Conservation (phyloP, 2,329 filamentous ascomycete genomes). For the Epichloe bromicola region DNA sequence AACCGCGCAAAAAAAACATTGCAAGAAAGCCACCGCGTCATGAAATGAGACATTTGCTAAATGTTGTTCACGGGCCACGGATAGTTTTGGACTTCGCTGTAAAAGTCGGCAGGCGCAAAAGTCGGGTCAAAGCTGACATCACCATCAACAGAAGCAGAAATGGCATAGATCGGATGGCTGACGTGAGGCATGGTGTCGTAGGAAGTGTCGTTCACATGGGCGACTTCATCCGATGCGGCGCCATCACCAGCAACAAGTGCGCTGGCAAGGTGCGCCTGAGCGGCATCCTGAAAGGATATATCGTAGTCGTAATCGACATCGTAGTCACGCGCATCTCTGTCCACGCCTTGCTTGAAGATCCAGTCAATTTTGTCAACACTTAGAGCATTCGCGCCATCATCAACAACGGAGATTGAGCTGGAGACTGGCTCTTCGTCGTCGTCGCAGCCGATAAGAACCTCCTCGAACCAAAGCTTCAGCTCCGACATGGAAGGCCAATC, state of each 20-base stretch:
- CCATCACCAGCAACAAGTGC: neutral
- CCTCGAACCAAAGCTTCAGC: slow-evolving; percentile 47
- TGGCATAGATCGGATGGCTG: neutral
- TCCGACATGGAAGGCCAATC: slow-evolving; percentile 43
- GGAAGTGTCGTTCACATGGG: neutral
- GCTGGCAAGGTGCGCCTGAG: neutral
- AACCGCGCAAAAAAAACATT: neutral
- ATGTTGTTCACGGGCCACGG: neutral
- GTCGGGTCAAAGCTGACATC: neutral
- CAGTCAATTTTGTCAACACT: neutral
- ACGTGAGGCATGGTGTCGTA: neutral
- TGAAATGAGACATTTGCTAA: neutral
- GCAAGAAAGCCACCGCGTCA: neutral
- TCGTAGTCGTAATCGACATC: neutral
- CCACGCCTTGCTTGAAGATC: neutral
- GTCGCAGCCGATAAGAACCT: slow-evolving; percentile 24
- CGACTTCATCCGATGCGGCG: neutral
- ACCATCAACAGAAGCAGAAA: neutral
- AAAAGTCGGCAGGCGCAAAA: neutral
- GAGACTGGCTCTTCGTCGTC: slow-evolving; percentile 19
- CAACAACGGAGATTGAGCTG: slow-evolving; percentile 11
- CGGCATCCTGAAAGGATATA: neutral
- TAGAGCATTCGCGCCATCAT: slow-evolving; percentile 13
- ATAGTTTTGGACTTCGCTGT: neutral
- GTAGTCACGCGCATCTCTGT: neutral